Evolutionary conservation across 2,329 filamentous ascomycete species (phyloP).

Genomic region (Didymella pinodella): DNA sequence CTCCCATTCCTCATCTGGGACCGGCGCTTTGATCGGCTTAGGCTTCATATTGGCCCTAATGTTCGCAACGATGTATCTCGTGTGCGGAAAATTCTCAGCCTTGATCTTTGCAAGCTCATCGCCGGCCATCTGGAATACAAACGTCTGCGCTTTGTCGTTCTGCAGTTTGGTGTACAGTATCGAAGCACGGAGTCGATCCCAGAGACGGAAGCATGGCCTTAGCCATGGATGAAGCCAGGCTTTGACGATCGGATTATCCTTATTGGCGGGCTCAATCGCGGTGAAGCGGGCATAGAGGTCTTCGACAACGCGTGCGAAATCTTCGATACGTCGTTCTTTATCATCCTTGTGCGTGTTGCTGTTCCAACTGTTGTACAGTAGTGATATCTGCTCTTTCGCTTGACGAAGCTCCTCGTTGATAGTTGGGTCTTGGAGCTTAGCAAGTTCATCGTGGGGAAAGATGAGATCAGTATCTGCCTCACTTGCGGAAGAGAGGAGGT

Average conservation of each 20-base stretch:
- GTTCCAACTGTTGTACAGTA: constrained; percentile 23
- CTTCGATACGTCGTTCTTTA: background rate
- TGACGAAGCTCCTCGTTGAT: constrained; percentile 25
- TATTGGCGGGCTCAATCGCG: constrained; percentile 29
- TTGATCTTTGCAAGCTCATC: constrained; percentile 52
- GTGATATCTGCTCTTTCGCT: constrained; percentile 3
- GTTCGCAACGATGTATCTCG: constrained; percentile 24
- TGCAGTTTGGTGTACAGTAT: constrained; percentile 42
- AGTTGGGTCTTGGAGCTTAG: background rate
- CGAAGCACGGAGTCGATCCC: constrained; percentile 59
- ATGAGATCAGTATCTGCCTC: constrained; percentile 37
- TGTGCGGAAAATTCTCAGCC: constrained; percentile 18
- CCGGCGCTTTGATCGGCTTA: constrained; percentile 35
- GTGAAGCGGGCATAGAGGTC: constrained; percentile 32
- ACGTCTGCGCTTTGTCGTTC: constrained; percentile 10
- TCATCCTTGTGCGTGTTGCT: background rate
- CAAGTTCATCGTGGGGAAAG: constrained; percentile 19
- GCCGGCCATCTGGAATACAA: constrained; percentile 54
- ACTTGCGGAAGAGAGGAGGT: constrained; percentile 21
- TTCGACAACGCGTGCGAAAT: constrained; percentile 27
- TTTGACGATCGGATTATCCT: constrained; percentile 21
- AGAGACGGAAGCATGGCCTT: constrained; percentile 34
- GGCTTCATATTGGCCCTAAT: constrained; percentile 46
- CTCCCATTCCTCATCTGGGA: constrained; percentile 15
- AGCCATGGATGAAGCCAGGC: constrained; percentile 27